Percentiles rank a stretch among this genome's conserved stretches.
Conservation (phyloP, 805 yeast genomes). For the Blastobotrys muscicola region DNA sequence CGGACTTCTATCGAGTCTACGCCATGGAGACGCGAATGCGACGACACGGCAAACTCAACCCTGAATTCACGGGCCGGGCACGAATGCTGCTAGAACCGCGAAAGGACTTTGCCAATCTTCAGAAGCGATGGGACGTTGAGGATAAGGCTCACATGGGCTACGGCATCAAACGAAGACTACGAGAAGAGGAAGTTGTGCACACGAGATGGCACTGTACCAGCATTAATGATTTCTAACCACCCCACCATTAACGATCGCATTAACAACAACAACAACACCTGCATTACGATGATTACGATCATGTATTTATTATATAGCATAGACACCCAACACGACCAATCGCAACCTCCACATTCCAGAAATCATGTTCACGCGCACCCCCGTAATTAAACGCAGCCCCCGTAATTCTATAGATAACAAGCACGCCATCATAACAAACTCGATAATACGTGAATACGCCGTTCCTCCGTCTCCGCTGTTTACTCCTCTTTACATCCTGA, state of each 20-base stretch:
- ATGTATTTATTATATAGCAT: neutral
- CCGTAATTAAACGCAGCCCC: too few relatives aligned
- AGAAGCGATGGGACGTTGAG: too few relatives aligned
- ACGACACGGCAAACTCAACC: slow-evolving; percentile 25
- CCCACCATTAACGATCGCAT: neutral
- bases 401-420: too few relatives aligned
- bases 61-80: slow-evolving; percentile 25
- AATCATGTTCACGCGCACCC: neutral
- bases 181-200: slow-evolving; percentile 2
- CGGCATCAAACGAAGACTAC: neutral
- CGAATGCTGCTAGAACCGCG: slow-evolving; percentile 26
- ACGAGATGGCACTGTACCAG: slow-evolving; percentile 1
- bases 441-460: too few relatives aligned
- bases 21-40: slow-evolving; percentile 29
- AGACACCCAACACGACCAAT: neutral
- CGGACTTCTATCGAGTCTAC: slow-evolving; percentile 26
- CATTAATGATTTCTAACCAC: slow-evolving; percentile 1
- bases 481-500: too few relatives aligned
- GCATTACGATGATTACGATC: neutral
- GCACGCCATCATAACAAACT: too few relatives aligned
- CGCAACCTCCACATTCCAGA: too few relatives aligned
- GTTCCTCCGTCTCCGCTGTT: too few relatives aligned
- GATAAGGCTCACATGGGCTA: slow-evolving; percentile 5
- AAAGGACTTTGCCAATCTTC: slow-evolving; percentile 1
- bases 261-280: neutral